Evolutionary conservation across 192 early-diverging fungal species (phyloP), one percentile per base, ranked within the genome.

Genomic region (Dimargaris verticillata): DNA sequence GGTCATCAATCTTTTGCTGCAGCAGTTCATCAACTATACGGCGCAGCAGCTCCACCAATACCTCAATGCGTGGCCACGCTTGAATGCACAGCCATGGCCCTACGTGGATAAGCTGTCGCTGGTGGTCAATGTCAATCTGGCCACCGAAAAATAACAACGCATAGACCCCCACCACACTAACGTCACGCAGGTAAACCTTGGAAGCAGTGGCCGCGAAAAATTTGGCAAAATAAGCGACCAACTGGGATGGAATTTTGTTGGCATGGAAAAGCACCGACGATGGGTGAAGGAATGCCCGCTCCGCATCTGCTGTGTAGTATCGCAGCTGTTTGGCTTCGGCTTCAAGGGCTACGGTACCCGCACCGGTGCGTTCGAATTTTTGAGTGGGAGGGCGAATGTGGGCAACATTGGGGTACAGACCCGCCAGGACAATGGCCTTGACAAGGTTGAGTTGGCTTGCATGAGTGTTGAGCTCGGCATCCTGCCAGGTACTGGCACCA

Each of bases 61-160:
- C 86, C 9, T 80, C 82, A 46, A 83, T 77, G 28, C 82, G 72
- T 7, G 84, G 73, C 80, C 80, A 91, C 4, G 91, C 86, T 44
- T 85, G 72, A 54, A 90, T 73, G 28, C 78, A 75, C 52, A 86
- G 61, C 38, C 74, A 79, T 18, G 52, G 53, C 14, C 85, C 86
- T 33, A 88, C 65, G 3, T 62, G 60, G 4, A 90, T 61, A 0
- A 85, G 79, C 28, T 82, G 74, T 14, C 83, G 80, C 24, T 78
- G 68, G 64, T 84, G 80, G 62, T 91, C 85, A 7, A 90, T 83
- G 3, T 67, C 59, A 5, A 92, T 72, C n/a, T 70, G 66, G 10
- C 89, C 89, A 14, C 92, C 92, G 76, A 95, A 88, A 69, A 95
- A 71, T 20, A 95, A 64, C 28, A 95, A 28, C 0, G 83, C 80